These are phyloP conservation scores for Bruguiera gymnorhiza DNA, from an alignment of 345 rosid species.

Conservation along the genomic window DNA sequence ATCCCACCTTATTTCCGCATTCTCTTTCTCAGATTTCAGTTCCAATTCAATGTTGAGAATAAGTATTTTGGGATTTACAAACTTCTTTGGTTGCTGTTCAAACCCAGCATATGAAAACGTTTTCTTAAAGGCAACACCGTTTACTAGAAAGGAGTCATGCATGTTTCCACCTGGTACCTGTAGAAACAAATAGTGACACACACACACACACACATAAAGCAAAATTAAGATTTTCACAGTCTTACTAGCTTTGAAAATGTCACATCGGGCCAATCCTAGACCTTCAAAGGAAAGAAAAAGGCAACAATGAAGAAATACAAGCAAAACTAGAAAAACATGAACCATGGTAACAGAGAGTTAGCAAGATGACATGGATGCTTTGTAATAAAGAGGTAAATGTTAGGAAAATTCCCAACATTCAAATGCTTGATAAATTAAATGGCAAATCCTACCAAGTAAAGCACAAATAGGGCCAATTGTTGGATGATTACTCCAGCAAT, in stretches of 20 bases:
- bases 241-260: no score
- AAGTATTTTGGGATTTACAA: constrained; percentile 73
- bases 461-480: not conserved
- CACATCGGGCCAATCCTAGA: no score
- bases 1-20: constrained; percentile 87
- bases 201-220: no score
- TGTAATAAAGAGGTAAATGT: not conserved
- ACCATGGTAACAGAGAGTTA: not conserved
- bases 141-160: constrained; percentile 92
- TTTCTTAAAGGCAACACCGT: constrained; percentile 98
- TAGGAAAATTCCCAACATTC: not conserved
- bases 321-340: no score
- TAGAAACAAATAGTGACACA: not conserved
- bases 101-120: constrained; percentile 99
- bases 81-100: constrained; percentile 98
- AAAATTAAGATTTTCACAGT: no score
- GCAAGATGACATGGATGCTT: not conserved
- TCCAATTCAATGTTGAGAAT: constrained; percentile 86
- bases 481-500: not conserved
- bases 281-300: no score
- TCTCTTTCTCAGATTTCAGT: constrained; percentile 98
- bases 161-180: constrained; percentile 98
- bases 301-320: no score
- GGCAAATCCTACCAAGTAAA: no score
- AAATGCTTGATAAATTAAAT: not conserved